Conservation (phyloP, 306 rosid genomes). For the Castanea mollissima region DNA sequence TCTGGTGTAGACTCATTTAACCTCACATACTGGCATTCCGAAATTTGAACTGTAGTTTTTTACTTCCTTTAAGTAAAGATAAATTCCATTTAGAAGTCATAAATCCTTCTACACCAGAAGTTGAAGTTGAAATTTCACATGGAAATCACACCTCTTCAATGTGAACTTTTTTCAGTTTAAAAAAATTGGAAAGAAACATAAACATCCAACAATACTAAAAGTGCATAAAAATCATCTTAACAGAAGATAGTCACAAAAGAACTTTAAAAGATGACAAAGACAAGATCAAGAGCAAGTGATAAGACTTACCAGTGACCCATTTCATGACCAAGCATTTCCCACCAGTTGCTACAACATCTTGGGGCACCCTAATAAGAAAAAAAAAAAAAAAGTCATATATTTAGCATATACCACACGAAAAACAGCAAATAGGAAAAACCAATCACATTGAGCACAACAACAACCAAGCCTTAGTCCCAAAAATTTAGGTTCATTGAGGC, state of each 20-base stretch:
- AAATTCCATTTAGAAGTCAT: not conserved
- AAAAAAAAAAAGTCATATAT: not conserved
- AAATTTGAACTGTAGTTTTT: not conserved
- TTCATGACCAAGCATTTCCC: slow-evolving; percentile 77
- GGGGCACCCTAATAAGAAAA: slow-evolving; percentile 72
- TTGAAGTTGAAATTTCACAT: not conserved
- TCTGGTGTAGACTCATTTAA: not conserved
- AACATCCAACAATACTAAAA: not conserved
- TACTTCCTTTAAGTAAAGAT: not conserved
- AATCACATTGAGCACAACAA: not conserved
- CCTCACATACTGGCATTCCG: not conserved
- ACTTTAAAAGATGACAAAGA: not conserved
- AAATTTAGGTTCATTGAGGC: no score
- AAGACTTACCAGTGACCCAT: slow-evolving; percentile 79
- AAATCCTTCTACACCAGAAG: not conserved
- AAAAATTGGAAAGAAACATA: not conserved
- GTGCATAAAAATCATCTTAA: not conserved
- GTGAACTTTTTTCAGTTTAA: not conserved
- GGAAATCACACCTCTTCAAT: not conserved
- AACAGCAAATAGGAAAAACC: not conserved
- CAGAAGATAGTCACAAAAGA: not conserved
- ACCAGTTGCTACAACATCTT: slow-evolving; percentile 94
- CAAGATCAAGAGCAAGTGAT: slow-evolving; percentile 6
- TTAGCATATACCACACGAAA: slow-evolving; percentile 14
- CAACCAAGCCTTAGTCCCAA: no score